Evolutionary conservation across 306 rosid genomes (phyloP).

Genomic region (Alnus glutinosa): DNA sequence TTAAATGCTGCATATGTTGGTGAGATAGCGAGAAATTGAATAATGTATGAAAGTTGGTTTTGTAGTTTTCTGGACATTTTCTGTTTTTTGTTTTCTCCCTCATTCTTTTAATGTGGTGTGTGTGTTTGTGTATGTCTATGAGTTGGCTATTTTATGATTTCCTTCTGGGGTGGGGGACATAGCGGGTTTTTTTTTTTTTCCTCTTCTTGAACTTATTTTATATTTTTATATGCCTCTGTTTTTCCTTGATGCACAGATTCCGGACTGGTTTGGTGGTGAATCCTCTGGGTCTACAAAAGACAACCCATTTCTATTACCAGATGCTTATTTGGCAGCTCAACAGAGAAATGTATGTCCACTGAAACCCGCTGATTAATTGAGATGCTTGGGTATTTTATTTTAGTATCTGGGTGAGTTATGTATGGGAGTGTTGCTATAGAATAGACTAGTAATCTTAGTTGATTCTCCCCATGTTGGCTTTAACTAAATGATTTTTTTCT

Average conservation of each 20-base stretch:
- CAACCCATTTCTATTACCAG: conserved; percentile 85
- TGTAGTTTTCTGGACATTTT: neutral
- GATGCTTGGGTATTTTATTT: conserved; percentile 14
- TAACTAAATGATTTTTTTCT: conserved; percentile 31
- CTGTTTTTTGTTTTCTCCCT: neutral
- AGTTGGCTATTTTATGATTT: too few relatives aligned
- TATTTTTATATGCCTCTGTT: conserved; percentile 9
- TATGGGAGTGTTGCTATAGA: conserved; percentile 6
- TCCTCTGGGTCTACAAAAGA: conserved; percentile 63
- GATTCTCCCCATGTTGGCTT: conserved; percentile 24
- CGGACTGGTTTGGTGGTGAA: conserved; percentile 76
- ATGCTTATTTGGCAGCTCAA: conserved; percentile 67
- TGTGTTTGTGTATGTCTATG: too few relatives aligned
- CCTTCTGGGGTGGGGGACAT: too few relatives aligned
- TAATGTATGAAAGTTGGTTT: neutral
- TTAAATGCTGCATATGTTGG: neutral
- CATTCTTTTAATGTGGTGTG: too few relatives aligned
- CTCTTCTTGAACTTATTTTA: conserved; percentile 11
- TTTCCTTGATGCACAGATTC: conserved; percentile 64
- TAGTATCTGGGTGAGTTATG: conserved; percentile 24
- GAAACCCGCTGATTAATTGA: neutral
- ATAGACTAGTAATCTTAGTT: conserved; percentile 20
- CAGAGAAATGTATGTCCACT: conserved; percentile 64
- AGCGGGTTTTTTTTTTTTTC: neutral
- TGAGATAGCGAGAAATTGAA: neutral